Conservation (phyloP, 257 asterid species). For the Cruciata laevipes region DNA sequence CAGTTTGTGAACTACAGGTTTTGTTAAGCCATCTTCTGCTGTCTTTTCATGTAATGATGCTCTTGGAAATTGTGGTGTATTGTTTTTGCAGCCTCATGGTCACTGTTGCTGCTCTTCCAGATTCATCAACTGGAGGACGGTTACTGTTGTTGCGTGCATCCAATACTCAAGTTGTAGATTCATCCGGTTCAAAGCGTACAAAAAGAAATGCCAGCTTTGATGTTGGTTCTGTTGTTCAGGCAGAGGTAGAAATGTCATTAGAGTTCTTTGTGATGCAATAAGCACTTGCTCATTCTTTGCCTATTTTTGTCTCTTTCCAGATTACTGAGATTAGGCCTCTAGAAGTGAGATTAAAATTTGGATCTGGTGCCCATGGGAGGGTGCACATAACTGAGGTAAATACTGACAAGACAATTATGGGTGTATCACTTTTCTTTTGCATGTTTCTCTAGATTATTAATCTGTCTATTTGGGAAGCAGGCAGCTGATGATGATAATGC, state of each 20-base stretch:
- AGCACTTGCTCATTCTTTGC: slow-evolving; percentile 3
- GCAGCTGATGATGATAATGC: slow-evolving; percentile 53
- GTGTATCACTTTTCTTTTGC: not conserved
- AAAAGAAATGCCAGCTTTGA: slow-evolving; percentile 57
- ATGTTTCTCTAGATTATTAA: slow-evolving; percentile 4
- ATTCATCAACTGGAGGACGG: slow-evolving; percentile 66
- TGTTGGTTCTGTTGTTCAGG: slow-evolving; percentile 72
- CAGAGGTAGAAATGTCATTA: slow-evolving; percentile 48
- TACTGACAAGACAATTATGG: not conserved
- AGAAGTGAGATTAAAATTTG: slow-evolving; percentile 81
- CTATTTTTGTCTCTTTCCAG: slow-evolving; percentile 40
- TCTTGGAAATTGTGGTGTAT: slow-evolving; percentile 6
- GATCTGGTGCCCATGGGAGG: slow-evolving; percentile 74
- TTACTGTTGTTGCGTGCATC: slow-evolving; percentile 68
- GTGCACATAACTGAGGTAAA: slow-evolving; percentile 88
- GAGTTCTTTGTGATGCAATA: slow-evolving; percentile 6
- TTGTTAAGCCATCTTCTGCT: not conserved
- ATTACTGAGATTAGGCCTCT: slow-evolving; percentile 81
- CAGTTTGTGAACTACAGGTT: not conserved
- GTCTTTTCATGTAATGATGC: not conserved
- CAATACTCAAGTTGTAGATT: slow-evolving; percentile 41
- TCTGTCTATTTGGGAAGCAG: slow-evolving; percentile 30
- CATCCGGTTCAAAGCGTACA: slow-evolving; percentile 69
- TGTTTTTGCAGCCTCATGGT: slow-evolving; percentile 58
- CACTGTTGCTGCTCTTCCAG: slow-evolving; percentile 62